Conservation (phyloP, 495 filamentous ascomycete genomes). For the Xylaria scruposa region DNA sequence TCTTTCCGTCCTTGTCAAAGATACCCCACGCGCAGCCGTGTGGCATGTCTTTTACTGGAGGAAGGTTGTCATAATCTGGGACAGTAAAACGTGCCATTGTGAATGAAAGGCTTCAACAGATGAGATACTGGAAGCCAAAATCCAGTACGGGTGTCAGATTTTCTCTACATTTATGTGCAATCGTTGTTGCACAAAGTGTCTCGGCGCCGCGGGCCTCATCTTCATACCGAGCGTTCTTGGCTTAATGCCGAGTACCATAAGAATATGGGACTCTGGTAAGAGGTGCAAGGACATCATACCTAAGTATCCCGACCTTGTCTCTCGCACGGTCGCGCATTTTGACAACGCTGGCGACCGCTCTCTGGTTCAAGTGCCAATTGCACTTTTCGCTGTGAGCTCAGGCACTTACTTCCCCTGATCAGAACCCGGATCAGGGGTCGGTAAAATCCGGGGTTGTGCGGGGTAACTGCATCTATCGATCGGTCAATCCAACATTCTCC, state of each 20-base stretch:
- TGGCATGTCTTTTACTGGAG: slow-evolving; percentile 5
- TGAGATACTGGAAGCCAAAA: not conserved
- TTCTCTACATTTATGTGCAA: not conserved
- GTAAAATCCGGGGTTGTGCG: not conserved
- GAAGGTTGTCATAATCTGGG: slow-evolving; percentile 8
- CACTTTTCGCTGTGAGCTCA: not conserved
- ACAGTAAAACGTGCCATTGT: not conserved
- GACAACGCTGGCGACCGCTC: not conserved
- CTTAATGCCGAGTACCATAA: not conserved
- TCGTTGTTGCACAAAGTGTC: not conserved
- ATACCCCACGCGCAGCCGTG: slow-evolving; percentile 3
- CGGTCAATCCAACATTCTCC: not conserved
- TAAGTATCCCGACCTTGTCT: not conserved
- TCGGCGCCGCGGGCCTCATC: not conserved
- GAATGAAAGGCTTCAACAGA: not conserved
- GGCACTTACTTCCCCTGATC: not conserved
- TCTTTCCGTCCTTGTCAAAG: not conserved
- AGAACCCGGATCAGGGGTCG: not conserved
- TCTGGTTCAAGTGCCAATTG: not conserved
- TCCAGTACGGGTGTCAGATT: not conserved
- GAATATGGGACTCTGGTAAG: not conserved
- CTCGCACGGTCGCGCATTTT: not conserved
- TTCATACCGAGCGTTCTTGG: not conserved
- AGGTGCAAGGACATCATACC: not conserved
- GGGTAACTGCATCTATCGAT: not conserved